Evolutionary conservation across 192 early-diverging fungal genomes (phyloP).

Genomic region (Radiomyces spectabilis): DNA sequence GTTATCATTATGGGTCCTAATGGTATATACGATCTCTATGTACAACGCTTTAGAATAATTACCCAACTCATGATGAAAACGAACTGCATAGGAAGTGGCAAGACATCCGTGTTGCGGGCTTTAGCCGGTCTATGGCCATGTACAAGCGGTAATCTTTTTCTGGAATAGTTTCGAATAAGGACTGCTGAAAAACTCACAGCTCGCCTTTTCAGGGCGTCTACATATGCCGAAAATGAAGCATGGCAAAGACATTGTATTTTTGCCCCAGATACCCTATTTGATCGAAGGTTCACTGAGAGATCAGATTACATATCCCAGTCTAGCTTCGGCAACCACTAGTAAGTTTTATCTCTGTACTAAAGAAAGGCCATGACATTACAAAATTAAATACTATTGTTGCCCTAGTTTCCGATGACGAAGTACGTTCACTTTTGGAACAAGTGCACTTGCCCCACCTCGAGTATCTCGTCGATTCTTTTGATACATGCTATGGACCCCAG

Average conservation of each 20-base stretch:
- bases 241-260: conserved; percentile 47
- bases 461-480: conserved; percentile 29
- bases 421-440: conserved; percentile 24
- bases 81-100: conserved; percentile 56
- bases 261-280: conserved; percentile 64
- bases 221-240: conserved; percentile 10
- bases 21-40: too few relatives aligned
- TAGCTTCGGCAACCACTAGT: conserved; percentile 21
- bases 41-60: too few relatives aligned
- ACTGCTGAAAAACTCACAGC: background rate
- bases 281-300: conserved; percentile 53
- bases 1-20: conserved; percentile 69
- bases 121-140: conserved; percentile 73
- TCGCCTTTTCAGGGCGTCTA: conserved; percentile 4
- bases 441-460: conserved; percentile 34
- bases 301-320: conserved; percentile 55
- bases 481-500: conserved; percentile 34
- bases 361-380: background rate
- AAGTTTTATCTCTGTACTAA: conserved; percentile 6
- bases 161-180: too few relatives aligned
- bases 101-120: conserved; percentile 71
- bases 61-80: too few relatives aligned
- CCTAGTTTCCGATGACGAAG: conserved; percentile 37
- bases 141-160: conserved; percentile 39
- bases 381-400: conserved; percentile 1